These are phyloP conservation scores for Cotoneaster glaucophyllus DNA, from an alignment of 306 rosid species.

Conservation along the genomic window DNA sequence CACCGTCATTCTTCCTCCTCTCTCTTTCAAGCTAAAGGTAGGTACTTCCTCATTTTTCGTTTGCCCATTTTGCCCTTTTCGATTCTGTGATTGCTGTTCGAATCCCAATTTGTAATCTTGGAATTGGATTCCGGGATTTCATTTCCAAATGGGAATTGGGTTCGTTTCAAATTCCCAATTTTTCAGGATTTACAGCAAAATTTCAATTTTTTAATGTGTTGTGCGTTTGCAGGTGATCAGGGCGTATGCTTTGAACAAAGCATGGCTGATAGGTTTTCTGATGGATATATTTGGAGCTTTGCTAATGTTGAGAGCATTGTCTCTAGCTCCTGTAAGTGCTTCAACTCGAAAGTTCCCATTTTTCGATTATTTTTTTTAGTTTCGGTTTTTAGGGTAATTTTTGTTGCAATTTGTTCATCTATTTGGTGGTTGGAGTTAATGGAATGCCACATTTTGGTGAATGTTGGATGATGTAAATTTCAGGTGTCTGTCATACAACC, in stretches of 20 bases:
- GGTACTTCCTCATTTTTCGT: background rate
- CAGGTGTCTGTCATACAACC: constrained; percentile 97
- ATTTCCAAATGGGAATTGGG: background rate
- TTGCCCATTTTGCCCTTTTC: background rate
- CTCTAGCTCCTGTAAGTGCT: constrained; percentile 88
- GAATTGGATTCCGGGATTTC: background rate
- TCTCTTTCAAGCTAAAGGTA: constrained; percentile 85
- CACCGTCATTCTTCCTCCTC: constrained; percentile 91
- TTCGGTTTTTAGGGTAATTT: background rate
- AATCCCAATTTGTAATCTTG: background rate
- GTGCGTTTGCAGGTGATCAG: constrained; percentile 62
- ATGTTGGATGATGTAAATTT: constrained; percentile 19
- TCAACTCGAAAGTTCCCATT: background rate
- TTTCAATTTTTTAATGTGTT: background rate
- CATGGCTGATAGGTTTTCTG: constrained; percentile 78
- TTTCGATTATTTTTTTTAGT: background rate
- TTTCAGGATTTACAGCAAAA: background rate
- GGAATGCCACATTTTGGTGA: background rate
- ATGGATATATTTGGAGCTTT: constrained; percentile 94
- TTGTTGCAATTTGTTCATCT: background rate
- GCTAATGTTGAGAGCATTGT: constrained; percentile 84
- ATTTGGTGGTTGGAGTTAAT: background rate
- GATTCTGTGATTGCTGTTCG: background rate
- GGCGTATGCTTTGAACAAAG: constrained; percentile 75
- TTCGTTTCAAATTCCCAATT: background rate